Conservation (phyloP, 257 asterid genomes). For the Ajuga chamaepitys region DNA sequence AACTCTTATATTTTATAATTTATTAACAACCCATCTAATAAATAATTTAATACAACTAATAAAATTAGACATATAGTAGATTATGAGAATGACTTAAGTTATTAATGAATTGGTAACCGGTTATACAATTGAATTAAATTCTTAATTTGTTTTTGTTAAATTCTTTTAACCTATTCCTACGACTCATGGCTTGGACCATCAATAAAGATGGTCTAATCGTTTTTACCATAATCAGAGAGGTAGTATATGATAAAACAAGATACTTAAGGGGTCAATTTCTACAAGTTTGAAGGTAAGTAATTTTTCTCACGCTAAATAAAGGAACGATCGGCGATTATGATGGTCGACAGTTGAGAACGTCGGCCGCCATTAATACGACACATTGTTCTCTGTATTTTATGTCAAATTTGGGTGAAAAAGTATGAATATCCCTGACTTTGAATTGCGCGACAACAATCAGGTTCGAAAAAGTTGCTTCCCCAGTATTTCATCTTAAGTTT, state of each 20-base stretch:
- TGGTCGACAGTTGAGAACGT: conserved; percentile 6
- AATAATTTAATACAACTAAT: no score
- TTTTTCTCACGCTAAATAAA: not conserved
- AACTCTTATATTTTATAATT: no score
- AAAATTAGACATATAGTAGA: no score
- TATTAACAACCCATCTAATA: no score
- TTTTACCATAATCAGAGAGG: no score
- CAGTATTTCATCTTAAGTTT: not conserved
- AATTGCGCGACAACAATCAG: conserved; percentile 14
- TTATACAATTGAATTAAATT: no score
- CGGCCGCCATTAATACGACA: conserved; percentile 17
- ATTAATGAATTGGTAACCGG: no score
- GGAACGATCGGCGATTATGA: conserved; percentile 14
- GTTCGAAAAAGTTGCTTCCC: not conserved
- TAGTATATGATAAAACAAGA: not conserved
- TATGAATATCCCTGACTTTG: conserved; percentile 17
- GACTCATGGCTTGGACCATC: no score
- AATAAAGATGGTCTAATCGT: no score
- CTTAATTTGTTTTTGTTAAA: no score
- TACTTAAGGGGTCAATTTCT: not conserved
- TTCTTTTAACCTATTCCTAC: no score
- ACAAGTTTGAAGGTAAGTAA: not conserved
- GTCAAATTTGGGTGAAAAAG: not conserved
- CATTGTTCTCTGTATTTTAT: not conserved
- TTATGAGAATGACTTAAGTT: no score